These are phyloP conservation scores for Saccharomyces pastorianus DNA, from an alignment of 1,139 yeast genomes.

Conservation along the genomic window DNA sequence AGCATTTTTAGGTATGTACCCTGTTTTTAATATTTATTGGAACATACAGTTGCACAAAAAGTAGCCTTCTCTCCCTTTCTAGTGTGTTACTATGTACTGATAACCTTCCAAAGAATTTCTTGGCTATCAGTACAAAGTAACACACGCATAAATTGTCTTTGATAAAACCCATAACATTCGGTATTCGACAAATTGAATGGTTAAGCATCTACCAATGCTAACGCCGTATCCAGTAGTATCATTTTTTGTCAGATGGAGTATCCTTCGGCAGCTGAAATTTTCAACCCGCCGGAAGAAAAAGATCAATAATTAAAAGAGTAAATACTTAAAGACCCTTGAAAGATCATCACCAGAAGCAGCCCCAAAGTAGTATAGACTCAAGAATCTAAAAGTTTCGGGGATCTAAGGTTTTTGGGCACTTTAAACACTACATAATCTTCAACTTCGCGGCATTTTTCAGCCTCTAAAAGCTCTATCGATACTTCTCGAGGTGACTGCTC, in stretches of 20 bases:
- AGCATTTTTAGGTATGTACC: background rate
- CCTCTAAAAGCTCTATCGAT: background rate
- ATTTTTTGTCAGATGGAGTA: background rate
- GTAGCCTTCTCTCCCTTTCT: background rate
- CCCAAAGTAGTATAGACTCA: background rate
- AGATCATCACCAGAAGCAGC: background rate
- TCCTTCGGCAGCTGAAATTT: background rate
- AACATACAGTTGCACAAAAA: background rate
- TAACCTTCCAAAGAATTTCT: background rate
- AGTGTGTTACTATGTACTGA: no score
- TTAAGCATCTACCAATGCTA: background rate
- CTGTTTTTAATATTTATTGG: background rate
- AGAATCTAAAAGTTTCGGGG: background rate
- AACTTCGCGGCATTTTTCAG: background rate
- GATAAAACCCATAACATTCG: background rate
- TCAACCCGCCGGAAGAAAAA: background rate
- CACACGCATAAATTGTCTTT: background rate
- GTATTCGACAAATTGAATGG: background rate
- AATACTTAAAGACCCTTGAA: background rate
- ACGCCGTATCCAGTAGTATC: background rate
- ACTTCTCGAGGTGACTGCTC: background rate
- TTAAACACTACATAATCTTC: background rate
- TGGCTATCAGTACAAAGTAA: background rate
- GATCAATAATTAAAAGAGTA: background rate
- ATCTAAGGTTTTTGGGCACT: background rate